phyloP scores from a whole-genome alignment of 164 flowering plant genomes.

The Echeveria elegans region DNA sequence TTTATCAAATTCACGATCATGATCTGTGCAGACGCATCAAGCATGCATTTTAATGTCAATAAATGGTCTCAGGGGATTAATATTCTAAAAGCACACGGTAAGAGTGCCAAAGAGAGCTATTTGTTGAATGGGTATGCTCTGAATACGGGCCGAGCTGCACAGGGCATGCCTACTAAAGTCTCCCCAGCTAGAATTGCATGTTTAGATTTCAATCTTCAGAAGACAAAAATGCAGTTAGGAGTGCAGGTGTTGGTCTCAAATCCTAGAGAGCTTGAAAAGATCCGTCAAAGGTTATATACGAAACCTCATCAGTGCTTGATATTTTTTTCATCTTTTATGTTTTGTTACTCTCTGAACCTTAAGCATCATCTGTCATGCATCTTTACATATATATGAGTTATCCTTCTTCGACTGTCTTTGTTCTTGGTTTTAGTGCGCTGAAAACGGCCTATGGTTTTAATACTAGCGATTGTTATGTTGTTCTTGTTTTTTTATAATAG shows the following conservation, averaged over 20 bases:
- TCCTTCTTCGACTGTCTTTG: background rate
- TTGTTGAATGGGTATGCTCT: conserved; percentile 94
- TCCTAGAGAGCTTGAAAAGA: conserved; percentile 96
- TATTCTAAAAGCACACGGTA: conserved; percentile 94
- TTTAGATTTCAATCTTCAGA: conserved; percentile 93
- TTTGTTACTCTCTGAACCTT: background rate
- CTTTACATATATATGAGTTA: background rate
- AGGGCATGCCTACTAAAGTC: conserved; percentile 91
- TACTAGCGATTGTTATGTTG: no score
- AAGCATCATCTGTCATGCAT: background rate
- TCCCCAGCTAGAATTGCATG: conserved; percentile 97
- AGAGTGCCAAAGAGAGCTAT: conserved; percentile 91
- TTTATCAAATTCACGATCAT: background rate
- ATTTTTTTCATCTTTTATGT: background rate
- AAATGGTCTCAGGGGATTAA: conserved; percentile 63
- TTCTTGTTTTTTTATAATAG: conserved; percentile 36
- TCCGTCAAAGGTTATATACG: conserved; percentile 78
- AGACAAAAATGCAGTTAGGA: conserved; percentile 97
- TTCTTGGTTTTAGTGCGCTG: background rate
- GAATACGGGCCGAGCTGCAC: conserved; percentile 97
- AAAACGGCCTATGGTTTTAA: background rate
- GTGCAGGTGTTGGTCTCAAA: conserved; percentile 84
- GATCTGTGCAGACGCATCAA: background rate
- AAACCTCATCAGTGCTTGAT: background rate
- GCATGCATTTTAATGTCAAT: background rate